Percentiles rank a stretch among this genome's conserved stretches.
These are phyloP conservation scores for Closterium sp. DNA, from an alignment of 139 green algal genomes.

Conservation along the genomic window DNA sequence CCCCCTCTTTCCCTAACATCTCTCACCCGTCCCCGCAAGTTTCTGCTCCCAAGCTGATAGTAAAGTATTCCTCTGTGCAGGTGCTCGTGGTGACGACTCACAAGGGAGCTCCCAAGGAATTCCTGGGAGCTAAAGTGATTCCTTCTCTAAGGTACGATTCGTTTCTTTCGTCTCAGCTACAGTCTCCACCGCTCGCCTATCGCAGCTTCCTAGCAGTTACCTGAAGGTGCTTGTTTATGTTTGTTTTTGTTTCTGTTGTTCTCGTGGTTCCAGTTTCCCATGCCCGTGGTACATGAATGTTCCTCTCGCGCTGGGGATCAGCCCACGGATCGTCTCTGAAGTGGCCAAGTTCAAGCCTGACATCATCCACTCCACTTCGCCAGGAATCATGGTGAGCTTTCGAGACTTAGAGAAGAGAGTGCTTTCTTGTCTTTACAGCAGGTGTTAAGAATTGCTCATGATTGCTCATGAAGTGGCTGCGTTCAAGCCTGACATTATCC, in stretches of 20 bases:
- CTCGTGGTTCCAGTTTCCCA: slow-evolving; percentile 45
- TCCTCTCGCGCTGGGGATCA: slow-evolving; percentile 72
- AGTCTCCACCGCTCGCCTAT: too few species aligned
- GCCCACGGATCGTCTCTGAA: slow-evolving; percentile 28
- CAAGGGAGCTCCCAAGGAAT: slow-evolving; percentile 59
- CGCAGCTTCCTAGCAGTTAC: too few species aligned
- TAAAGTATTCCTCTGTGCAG: background rate
- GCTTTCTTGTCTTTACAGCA: too few species aligned
- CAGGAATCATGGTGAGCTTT: slow-evolving; percentile 60
- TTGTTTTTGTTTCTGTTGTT: background rate
- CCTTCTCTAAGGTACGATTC: slow-evolving; percentile 35
- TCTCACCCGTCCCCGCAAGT: background rate
- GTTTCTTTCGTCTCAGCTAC: too few species aligned
- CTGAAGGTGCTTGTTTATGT: too few species aligned
- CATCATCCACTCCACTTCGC: slow-evolving; percentile 83
- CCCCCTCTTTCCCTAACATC: background rate
- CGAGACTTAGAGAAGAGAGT: background rate
- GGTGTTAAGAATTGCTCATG: too few species aligned
- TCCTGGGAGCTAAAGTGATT: slow-evolving; percentile 76
- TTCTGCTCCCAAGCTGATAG: background rate
- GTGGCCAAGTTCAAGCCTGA: slow-evolving; percentile 53
- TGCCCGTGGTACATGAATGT: slow-evolving; percentile 76
- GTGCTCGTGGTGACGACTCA: slow-evolving; percentile 72
- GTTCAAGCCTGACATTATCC: slow-evolving; percentile 68
- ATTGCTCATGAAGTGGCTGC: too few species aligned